A percentile compares a stretch with the other conserved stretches of the same genome.
phyloP scores from a whole-genome alignment of 2,329 filamentous ascomycete genomes.

The Fusarium keratoplasticum region DNA sequence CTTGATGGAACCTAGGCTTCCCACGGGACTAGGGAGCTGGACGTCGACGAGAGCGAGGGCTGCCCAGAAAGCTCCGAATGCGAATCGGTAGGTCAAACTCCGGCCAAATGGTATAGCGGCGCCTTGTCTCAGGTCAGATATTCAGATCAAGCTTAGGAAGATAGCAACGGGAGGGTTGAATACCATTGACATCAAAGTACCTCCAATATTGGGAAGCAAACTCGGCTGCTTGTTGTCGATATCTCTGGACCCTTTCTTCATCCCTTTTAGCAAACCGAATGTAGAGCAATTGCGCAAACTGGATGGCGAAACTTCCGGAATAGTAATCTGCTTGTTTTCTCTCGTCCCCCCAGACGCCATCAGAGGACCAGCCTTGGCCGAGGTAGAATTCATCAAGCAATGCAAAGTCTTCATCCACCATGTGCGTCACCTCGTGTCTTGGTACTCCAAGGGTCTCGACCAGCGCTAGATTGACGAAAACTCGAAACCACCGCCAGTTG shows the following conservation, averaged over 20 bases:
- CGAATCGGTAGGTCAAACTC: slow-evolving; percentile 61
- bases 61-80: slow-evolving; percentile 60
- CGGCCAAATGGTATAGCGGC: slow-evolving; percentile 63
- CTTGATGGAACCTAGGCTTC: slow-evolving; percentile 55
- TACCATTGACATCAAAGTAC: slow-evolving; percentile 60
- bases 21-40: slow-evolving; percentile 48
- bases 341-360: slow-evolving; percentile 54
- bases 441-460: slow-evolving; percentile 53
- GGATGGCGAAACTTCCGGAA: slow-evolving; percentile 64
- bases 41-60: slow-evolving; percentile 56
- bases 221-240: slow-evolving; percentile 51
- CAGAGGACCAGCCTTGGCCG: slow-evolving; percentile 58
- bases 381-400: slow-evolving; percentile 58
- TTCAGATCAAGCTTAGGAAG: background rate
- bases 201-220: slow-evolving; percentile 57
- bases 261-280: slow-evolving; percentile 56
- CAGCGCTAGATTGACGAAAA: slow-evolving; percentile 59
- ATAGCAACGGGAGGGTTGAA: background rate
- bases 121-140: slow-evolving; percentile 46
- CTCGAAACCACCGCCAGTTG: slow-evolving; percentile 64
- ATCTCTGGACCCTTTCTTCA: slow-evolving; percentile 50
- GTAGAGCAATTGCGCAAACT: slow-evolving; percentile 61
- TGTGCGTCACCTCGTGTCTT: slow-evolving; percentile 44
- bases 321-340: slow-evolving; percentile 61
- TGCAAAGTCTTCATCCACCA: slow-evolving; percentile 55